These are phyloP conservation scores for Corynascus novoguineensis DNA, from an alignment of 495 filamentous ascomycete species.

Conservation along the genomic window DNA sequence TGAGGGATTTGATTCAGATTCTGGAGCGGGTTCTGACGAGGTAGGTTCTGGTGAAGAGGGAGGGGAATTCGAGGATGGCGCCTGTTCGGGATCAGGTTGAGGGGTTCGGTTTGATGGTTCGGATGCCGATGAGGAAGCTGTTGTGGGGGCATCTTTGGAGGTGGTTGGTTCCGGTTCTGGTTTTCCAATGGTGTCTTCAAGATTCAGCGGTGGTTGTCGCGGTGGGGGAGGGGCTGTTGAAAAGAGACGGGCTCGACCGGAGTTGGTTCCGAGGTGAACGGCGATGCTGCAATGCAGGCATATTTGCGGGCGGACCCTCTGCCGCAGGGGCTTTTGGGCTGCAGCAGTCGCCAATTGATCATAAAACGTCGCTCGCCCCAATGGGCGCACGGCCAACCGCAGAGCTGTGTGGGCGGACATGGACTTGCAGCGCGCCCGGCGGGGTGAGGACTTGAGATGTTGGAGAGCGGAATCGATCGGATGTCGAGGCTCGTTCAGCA, in stretches of 20 bases:
- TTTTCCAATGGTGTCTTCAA: background rate
- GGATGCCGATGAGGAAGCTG: background rate
- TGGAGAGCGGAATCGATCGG: background rate
- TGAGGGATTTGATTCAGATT: background rate
- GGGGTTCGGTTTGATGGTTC: background rate
- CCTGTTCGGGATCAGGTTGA: slow-evolving; percentile 1
- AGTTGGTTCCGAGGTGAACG: background rate
- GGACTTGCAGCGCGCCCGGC: slow-evolving; percentile 17
- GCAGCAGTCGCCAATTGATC: slow-evolving; percentile 15
- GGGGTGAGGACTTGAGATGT: background rate
- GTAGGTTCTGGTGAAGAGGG: background rate
- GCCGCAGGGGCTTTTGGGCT: background rate
- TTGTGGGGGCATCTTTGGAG: background rate
- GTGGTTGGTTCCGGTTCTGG: background rate
- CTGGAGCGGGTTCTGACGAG: background rate
- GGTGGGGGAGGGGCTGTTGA: slow-evolving; percentile 21
- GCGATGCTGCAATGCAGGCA: slow-evolving; percentile 16
- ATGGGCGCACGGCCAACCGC: slow-evolving; percentile 27
- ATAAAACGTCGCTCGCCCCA: slow-evolving; percentile 16
- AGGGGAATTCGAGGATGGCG: background rate
- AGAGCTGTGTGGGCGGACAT: slow-evolving; percentile 29
- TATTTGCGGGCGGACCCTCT: slow-evolving; percentile 7
- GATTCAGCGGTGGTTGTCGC: slow-evolving; percentile 1
- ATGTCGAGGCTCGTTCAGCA: too few relatives aligned
- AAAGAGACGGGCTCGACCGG: slow-evolving; percentile 10